Conservation (phyloP, 495 filamentous ascomycete species). For the Bryoglossum gracile region DNA sequence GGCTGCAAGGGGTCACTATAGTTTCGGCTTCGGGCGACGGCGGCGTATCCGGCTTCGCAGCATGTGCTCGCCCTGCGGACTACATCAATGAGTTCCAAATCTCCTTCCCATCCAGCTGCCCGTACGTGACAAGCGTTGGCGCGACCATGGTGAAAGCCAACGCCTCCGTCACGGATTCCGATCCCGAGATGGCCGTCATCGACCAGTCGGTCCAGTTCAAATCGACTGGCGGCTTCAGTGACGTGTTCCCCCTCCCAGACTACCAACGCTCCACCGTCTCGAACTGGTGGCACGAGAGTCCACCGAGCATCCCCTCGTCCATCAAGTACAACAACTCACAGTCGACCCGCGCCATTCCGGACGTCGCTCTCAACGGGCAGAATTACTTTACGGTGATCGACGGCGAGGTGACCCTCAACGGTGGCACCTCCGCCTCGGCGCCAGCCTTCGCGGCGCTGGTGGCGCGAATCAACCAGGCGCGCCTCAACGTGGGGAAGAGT, state of each 20-base stretch:
- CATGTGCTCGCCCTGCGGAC: constrained; percentile 4
- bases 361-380: constrained; percentile 54
- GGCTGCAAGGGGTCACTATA: constrained; percentile 32
- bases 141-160: constrained; percentile 25
- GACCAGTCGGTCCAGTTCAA: constrained; percentile 18
- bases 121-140: constrained; percentile 59
- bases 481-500: constrained; percentile 47
- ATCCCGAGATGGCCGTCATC: constrained; percentile 27
- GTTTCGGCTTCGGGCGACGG: constrained; percentile 33
- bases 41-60: constrained; percentile 39
- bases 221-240: constrained; percentile 36
- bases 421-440: constrained; percentile 41
- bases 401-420: constrained; percentile 34
- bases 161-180: constrained; percentile 7
- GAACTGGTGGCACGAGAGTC: constrained; percentile 40
- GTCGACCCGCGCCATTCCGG: too few relatives aligned
- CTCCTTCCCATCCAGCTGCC: constrained; percentile 67
- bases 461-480: constrained; percentile 54
- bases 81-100: constrained; percentile 50
- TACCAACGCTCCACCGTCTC: constrained; percentile 40
- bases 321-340: too few relatives aligned
- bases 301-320: constrained; percentile 35
- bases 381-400: constrained; percentile 42
- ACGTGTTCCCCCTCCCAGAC: constrained; percentile 30
- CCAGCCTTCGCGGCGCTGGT: constrained; percentile 40